Conservation (phyloP, 441 rosid genomes). For the Gossypium laxum region DNA sequence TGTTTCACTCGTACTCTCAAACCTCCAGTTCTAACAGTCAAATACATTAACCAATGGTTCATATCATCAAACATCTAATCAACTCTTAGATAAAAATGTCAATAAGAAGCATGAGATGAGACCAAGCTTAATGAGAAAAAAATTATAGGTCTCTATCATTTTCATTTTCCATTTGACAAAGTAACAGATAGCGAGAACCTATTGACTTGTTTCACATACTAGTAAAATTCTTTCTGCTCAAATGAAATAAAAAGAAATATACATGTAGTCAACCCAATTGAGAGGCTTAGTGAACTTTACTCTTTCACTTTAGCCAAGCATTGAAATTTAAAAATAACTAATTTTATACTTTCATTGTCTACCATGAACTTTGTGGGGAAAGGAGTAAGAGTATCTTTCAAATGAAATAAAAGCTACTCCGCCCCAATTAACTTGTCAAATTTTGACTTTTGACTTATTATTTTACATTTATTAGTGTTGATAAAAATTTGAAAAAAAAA, state of each 20-base stretch:
- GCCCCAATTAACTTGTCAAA: not conserved
- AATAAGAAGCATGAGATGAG: not conserved
- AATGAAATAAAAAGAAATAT: not conserved
- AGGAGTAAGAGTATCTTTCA: not conserved
- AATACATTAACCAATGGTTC: constrained; percentile 7
- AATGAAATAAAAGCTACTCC: not conserved
- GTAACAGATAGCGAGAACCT: not conserved
- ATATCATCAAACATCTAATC: not conserved
- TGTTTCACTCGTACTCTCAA: not conserved
- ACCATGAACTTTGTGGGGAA: not conserved
- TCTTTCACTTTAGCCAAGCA: not conserved
- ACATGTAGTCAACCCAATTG: not conserved
- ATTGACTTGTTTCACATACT: not conserved
- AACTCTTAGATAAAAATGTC: not conserved
- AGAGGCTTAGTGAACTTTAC: not conserved
- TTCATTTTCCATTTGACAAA: not conserved
- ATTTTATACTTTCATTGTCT: not conserved
- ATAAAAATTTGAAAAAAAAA: not conserved
- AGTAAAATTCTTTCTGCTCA: not conserved
- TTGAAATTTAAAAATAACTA: not conserved
- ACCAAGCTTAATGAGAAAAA: constrained; percentile 1
- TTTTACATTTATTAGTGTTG: not conserved
- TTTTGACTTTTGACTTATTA: not conserved
- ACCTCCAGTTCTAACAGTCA: not conserved
- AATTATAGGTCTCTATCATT: not conserved